Evolutionary conservation across 192 early-diverging fungal genomes (phyloP).

Genomic region (Podila horticola): DNA sequence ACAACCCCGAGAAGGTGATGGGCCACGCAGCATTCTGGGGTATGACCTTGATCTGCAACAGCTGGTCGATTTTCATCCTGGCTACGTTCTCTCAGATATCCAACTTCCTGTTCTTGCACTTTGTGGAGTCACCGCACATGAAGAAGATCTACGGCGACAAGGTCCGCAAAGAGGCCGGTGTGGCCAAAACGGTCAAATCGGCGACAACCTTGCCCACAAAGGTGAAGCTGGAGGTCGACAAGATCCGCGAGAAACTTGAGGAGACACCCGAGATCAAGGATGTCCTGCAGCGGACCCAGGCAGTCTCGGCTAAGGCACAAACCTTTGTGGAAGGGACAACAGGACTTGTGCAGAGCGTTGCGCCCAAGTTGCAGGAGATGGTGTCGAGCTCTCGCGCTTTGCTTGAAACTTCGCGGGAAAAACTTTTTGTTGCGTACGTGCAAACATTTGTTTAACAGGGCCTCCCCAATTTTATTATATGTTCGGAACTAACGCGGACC

Average conservation of each 20-base stretch:
- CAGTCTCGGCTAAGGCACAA: constrained; percentile 64
- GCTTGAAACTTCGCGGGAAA: constrained; percentile 50
- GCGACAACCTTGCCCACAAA: constrained; percentile 66
- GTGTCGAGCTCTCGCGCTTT: constrained; percentile 55
- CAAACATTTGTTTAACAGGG: background rate
- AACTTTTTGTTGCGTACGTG: constrained; percentile 48
- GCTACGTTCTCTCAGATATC: constrained; percentile 85
- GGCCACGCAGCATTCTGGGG: constrained; percentile 96
- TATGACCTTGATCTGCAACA: constrained; percentile 84
- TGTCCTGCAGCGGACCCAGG: constrained; percentile 61
- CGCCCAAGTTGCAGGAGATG: constrained; percentile 59
- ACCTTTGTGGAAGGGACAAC: constrained; percentile 70
- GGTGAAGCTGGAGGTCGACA: constrained; percentile 58
- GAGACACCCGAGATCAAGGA: constrained; percentile 60
- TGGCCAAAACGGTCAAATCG: constrained; percentile 75
- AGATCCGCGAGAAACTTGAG: constrained; percentile 45
- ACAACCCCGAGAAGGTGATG: constrained; percentile 94
- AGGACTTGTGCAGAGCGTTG: constrained; percentile 60
- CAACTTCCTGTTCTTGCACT: constrained; percentile 85
- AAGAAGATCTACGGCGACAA: constrained; percentile 84
- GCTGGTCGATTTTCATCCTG: constrained; percentile 80
- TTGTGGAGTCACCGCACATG: constrained; percentile 95
- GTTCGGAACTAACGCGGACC: no score
- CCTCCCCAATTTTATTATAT: background rate
- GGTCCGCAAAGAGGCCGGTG: constrained; percentile 84